phyloP scores from a whole-genome alignment of 1,139 yeast genomes.

The Arxiozyma telluris region DNA sequence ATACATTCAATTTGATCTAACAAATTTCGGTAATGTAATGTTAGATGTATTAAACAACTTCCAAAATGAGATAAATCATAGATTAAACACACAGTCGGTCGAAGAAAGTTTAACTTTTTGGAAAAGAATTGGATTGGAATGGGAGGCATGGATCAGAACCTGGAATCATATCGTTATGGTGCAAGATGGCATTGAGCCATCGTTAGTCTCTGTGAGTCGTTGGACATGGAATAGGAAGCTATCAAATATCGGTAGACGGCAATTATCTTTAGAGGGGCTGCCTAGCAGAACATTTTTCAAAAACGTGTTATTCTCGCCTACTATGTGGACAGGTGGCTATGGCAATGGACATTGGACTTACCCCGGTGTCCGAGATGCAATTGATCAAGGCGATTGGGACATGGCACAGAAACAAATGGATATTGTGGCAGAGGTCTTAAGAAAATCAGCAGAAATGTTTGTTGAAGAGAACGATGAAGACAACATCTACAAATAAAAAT shows the following conservation, averaged over 20 bases:
- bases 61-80: slow-evolving; percentile 33
- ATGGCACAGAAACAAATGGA: slow-evolving; percentile 51
- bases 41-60: slow-evolving; percentile 33
- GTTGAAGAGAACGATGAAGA: slow-evolving; percentile 23
- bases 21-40: slow-evolving; percentile 38
- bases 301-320: slow-evolving; percentile 65
- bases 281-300: slow-evolving; percentile 57
- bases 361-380: slow-evolving; percentile 65
- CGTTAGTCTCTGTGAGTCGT: slow-evolving; percentile 60
- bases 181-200: slow-evolving; percentile 51
- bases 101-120: slow-evolving; percentile 29
- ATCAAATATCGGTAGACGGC: slow-evolving; percentile 47
- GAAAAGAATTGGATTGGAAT: slow-evolving; percentile 35
- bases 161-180: slow-evolving; percentile 28
- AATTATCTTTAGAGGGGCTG: slow-evolving; percentile 42
- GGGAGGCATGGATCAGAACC: slow-evolving; percentile 29
- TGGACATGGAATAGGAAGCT: slow-evolving; percentile 76
- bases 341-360: slow-evolving; percentile 51
- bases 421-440: slow-evolving; percentile 35
- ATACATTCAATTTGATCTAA: slow-evolving; percentile 57
- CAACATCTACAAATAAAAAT: background rate
- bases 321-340: slow-evolving; percentile 39
- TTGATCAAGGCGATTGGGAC: slow-evolving; percentile 36
- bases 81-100: slow-evolving; percentile 26
- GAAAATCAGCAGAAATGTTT: slow-evolving; percentile 29